A percentile compares a stretch with the other conserved stretches of the same genome.
phyloP scores from a whole-genome alignment of 495 filamentous ascomycete species.

The Evernia prunastri region DNA sequence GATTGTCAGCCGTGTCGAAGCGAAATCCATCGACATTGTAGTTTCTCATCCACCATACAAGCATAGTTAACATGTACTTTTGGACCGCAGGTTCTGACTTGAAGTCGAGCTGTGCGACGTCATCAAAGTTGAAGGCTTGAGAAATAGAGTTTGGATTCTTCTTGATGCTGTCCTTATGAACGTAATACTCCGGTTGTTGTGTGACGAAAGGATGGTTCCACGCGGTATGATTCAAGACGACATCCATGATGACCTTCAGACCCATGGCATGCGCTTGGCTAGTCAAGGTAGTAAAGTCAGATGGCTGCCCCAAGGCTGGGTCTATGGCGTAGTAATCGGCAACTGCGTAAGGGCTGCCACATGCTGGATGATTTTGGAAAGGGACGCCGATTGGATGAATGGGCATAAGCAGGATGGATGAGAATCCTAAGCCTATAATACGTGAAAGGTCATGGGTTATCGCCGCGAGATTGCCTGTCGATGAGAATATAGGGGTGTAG shows the following conservation, averaged over 20 bases:
- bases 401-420: slow-evolving; percentile 7
- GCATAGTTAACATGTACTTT: slow-evolving; percentile 6
- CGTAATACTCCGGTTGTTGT: slow-evolving; percentile 6
- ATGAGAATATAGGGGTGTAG: slow-evolving; percentile 9
- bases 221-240: slow-evolving; percentile 13
- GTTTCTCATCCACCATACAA: slow-evolving; percentile 7
- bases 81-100: slow-evolving; percentile 3
- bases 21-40: slow-evolving; percentile 10
- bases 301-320: background rate
- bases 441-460: background rate
- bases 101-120: slow-evolving; percentile 8
- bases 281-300: background rate
- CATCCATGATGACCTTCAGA: slow-evolving; percentile 6
- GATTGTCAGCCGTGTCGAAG: slow-evolving; percentile 11
- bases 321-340: slow-evolving; percentile 11
- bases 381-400: slow-evolving; percentile 3
- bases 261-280: slow-evolving; percentile 10
- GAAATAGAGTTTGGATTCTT: background rate
- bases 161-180: background rate
- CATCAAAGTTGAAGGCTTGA: slow-evolving; percentile 6
- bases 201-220: slow-evolving; percentile 1
- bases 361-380: background rate
- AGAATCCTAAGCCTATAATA: slow-evolving; percentile 5
- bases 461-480: background rate
- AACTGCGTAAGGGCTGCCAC: slow-evolving; percentile 8